Evolutionary conservation across 257 asterid genomes (phyloP).

Genomic region (Ilex asprella): DNA sequence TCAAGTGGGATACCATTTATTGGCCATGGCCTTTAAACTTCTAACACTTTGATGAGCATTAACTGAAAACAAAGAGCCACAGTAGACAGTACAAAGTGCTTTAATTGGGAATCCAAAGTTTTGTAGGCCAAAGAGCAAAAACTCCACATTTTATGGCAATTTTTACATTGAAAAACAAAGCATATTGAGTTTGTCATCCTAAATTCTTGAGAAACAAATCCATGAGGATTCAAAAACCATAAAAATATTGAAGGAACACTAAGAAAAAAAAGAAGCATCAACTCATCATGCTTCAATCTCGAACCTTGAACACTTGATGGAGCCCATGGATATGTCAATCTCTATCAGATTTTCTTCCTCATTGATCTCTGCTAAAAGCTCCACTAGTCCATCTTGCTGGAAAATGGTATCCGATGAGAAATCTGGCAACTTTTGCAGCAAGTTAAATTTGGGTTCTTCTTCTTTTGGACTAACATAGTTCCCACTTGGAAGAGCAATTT

Average conservation of each 20-base stretch:
- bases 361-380: slow-evolving; percentile 40
- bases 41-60: slow-evolving; percentile 24
- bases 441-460: slow-evolving; percentile 21
- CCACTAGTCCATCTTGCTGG: slow-evolving; percentile 22
- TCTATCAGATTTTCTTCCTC: slow-evolving; percentile 86
- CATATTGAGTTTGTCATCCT: too few relatives aligned
- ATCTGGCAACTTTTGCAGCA: slow-evolving; percentile 30
- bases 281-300: slow-evolving; percentile 22
- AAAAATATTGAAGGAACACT: too few relatives aligned
- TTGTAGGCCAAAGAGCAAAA: slow-evolving; percentile 17
- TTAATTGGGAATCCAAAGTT: slow-evolving; percentile 25
- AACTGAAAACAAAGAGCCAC: slow-evolving; percentile 17
- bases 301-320: slow-evolving; percentile 63
- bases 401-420: slow-evolving; percentile 18
- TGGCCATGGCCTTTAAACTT: slow-evolving; percentile 7
- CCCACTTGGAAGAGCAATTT: slow-evolving; percentile 68
- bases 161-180: slow-evolving; percentile 1
- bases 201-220: too few relatives aligned
- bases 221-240: too few relatives aligned
- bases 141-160: slow-evolving; percentile 19
- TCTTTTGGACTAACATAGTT: slow-evolving; percentile 34
- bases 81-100: slow-evolving; percentile 5
- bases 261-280: too few relatives aligned
- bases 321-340: slow-evolving; percentile 84
- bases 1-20: slow-evolving; percentile 1